A percentile compares a stretch with the other conserved stretches of the same genome.
phyloP scores from a whole-genome alignment of 495 filamentous ascomycete species.

The Penicillium angulare region DNA sequence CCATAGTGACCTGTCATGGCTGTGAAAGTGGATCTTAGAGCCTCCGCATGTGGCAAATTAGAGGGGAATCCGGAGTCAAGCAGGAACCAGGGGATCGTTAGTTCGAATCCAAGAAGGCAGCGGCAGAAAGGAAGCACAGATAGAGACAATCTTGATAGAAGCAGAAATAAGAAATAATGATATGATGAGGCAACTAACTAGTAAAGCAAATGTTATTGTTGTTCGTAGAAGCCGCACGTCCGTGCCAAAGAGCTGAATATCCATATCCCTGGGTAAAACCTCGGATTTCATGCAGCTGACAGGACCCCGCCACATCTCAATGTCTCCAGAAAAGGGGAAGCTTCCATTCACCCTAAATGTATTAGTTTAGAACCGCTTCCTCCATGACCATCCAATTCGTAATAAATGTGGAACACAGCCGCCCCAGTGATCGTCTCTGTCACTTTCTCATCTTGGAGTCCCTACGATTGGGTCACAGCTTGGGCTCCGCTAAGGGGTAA shows the following conservation, averaged over 20 bases:
- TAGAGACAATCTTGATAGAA: background rate
- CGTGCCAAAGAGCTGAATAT: background rate
- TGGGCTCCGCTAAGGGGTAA: conserved; percentile 14
- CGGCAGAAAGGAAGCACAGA: no score
- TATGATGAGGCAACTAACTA: background rate
- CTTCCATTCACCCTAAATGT: background rate
- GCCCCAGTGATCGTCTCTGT: conserved; percentile 15
- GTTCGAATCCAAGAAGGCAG: no score
- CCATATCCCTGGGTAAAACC: conserved; percentile 7
- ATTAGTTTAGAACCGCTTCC: background rate
- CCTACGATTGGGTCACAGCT: conserved; percentile 13
- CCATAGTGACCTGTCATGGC: background rate
- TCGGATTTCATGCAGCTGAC: conserved; percentile 19
- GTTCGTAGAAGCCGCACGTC: background rate
- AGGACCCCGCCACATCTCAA: conserved; percentile 12
- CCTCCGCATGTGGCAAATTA: conserved; percentile 15
- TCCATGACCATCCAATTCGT: conserved; percentile 1
- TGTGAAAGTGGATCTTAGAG: conserved; percentile 6
- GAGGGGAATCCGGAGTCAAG: background rate
- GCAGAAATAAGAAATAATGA: background rate
- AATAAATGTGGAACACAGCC: conserved; percentile 4
- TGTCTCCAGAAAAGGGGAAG: conserved; percentile 20
- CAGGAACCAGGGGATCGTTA: background rate
- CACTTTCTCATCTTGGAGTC: conserved; percentile 16
- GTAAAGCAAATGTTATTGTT: background rate